These are phyloP conservation scores for Candida ovalis DNA, from an alignment of 805 yeast species.

Conservation along the genomic window DNA sequence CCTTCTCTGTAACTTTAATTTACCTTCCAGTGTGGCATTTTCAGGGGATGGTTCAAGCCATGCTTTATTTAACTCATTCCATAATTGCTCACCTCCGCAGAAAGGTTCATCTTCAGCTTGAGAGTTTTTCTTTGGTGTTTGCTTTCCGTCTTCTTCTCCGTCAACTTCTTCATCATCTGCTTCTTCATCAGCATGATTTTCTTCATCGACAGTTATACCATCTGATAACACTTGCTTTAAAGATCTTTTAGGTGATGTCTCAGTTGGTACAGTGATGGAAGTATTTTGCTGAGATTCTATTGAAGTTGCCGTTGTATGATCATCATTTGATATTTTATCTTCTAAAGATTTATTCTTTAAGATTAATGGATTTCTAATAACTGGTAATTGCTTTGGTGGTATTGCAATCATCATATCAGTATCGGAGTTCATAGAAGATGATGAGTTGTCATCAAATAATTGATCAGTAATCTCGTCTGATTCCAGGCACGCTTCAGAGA, in stretches of 20 bases:
- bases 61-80: constrained; percentile 64
- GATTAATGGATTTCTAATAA: background rate
- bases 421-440: constrained; percentile 3
- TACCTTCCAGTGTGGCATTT: constrained; percentile 23
- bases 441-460: constrained; percentile 35
- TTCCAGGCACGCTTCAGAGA: constrained; percentile 47
- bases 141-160: background rate
- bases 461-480: constrained; percentile 49
- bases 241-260: background rate
- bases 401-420: background rate
- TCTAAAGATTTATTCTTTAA: constrained; percentile 5
- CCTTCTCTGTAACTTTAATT: constrained; percentile 19
- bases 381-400: background rate
- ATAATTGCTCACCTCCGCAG: constrained; percentile 44
- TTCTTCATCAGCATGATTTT: background rate
- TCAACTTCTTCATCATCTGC: background rate
- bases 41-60: constrained; percentile 54
- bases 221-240: background rate
- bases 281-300: constrained; percentile 2
- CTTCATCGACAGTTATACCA: background rate
- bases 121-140: background rate
- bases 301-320: constrained; percentile 5
- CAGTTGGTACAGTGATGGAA: background rate
- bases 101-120: constrained; percentile 35
- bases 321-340: constrained; percentile 12